Percentiles rank a stretch among this genome's conserved stretches.
These are phyloP conservation scores for Ganoderma leucocontextum DNA, from an alignment of 1,284 basidiomycete genomes.

Conservation along the genomic window DNA sequence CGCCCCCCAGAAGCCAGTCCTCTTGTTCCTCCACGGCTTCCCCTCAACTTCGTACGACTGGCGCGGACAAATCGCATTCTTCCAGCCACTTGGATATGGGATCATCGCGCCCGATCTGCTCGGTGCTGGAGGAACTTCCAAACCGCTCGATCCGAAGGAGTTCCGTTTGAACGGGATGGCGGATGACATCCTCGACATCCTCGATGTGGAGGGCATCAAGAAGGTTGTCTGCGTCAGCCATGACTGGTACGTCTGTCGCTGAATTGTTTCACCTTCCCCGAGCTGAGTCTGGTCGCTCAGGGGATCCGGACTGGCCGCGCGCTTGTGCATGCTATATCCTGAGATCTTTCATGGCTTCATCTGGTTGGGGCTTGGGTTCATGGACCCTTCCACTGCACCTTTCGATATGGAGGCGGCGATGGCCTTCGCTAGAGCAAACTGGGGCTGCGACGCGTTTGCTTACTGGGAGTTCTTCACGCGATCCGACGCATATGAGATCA, in stretches of 20 bases:
- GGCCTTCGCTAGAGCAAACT: constrained; percentile 34
- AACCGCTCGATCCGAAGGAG: constrained; percentile 49
- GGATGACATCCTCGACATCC: constrained; percentile 53
- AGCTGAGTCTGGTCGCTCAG: constrained; percentile 34
- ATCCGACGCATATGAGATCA: constrained; percentile 40
- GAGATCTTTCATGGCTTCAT: constrained; percentile 51
- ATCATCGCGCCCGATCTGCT: constrained; percentile 60
- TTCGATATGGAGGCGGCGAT: constrained; percentile 40
- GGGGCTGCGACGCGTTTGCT: constrained; percentile 46
- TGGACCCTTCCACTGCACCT: constrained; percentile 38
- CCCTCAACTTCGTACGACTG: constrained; percentile 25
- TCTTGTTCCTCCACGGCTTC: constrained; percentile 31
- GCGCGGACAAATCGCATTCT: constrained; percentile 37
- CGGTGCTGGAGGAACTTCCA: constrained; percentile 59
- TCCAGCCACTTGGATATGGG: constrained; percentile 52
- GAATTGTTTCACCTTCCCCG: neutral
- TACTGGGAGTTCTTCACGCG: constrained; percentile 51
- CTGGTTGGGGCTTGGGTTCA: constrained; percentile 51
- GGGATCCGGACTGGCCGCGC: constrained; percentile 47
- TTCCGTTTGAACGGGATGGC: constrained; percentile 50
- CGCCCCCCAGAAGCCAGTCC: constrained; percentile 14
- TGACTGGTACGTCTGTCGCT: constrained; percentile 48
- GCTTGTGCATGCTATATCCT: constrained; percentile 46
- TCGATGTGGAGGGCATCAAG: constrained; percentile 49
- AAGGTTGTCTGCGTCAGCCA: constrained; percentile 54